Base-by-base conservation (phyloP, 2,329 filamentous ascomycete genomes). In the Colletotrichum lindemuthianum region DNA sequence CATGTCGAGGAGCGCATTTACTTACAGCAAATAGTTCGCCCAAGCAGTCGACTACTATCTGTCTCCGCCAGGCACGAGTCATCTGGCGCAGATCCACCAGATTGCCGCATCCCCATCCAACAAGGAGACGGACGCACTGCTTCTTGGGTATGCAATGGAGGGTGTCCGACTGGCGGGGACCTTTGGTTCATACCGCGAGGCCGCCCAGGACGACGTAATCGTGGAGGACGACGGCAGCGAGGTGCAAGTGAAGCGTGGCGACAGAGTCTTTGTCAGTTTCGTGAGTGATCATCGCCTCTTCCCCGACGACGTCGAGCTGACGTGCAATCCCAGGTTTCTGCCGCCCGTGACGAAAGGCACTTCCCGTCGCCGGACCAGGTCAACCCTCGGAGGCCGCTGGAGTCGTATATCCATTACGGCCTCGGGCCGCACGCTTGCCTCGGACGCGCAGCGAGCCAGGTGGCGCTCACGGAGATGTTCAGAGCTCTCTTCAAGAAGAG, bases 21-120 rank as follows among this genome's bases (percentile, higher is more conserved):
- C 70, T 75, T 48, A 77, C 59, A 24, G 2, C 2, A 6, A n/a
- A 10, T 65, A 88, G 82, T 92, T 93, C 72, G 87, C 89, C 2
- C 89, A 92, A 77, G 83, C 90, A 2, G 80, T 93, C 15, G 90
- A 93, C 72, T 93, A 86, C 77, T 93, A 91, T 72, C 82, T 93
- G 6, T 84, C 86, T 0, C 78, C 83, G 3, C 77, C 84, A 37
- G 85, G 87, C 69, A 76, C 80, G 59, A 69, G 78, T 11, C 81
- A 92, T 70, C 75, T 91, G 1, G 79, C 85, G 0, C 85, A 88
- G 47, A 82, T 94, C 59, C 83, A 89, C 69, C 78, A 78, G 15
- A 78, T 91, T 13, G 86, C 92, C 34, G 78, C 82, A 39, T 73
- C 83, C 43, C 81, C 87, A 5, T 79, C 83, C 0, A 79, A 79